A percentile compares a stretch with the other conserved stretches of the same genome.
phyloP scores from a whole-genome alignment of 345 rosid species.

The Populus davidiana region DNA sequence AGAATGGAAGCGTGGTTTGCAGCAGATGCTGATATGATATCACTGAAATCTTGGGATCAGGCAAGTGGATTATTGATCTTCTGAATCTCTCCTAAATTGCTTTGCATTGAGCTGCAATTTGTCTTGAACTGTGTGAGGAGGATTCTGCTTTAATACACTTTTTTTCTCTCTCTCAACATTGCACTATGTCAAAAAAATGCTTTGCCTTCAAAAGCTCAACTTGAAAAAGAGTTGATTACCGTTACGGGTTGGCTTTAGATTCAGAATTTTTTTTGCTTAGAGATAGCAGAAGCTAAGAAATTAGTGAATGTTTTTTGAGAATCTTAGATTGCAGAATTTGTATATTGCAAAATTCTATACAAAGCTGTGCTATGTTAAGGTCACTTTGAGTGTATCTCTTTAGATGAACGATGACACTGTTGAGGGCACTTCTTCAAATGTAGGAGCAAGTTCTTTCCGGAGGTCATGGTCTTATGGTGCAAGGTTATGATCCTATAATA shows the following conservation, averaged over 20 bases:
- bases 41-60: conserved; percentile 90
- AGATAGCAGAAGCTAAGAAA: background rate
- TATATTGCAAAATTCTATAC: background rate
- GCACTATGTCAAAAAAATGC: background rate
- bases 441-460: conserved; percentile 89
- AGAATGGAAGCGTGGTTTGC: conserved; percentile 99
- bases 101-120: background rate
- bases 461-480: conserved; percentile 93
- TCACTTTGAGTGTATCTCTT: background rate
- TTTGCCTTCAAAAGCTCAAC: background rate
- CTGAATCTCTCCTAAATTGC: background rate
- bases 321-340: background rate
- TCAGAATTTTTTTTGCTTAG: background rate
- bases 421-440: conserved; percentile 16
- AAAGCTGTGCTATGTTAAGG: background rate
- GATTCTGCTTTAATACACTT: background rate
- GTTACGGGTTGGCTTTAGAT: background rate
- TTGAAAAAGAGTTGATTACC: too few species aligned
- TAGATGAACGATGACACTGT: conserved; percentile 10
- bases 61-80: conserved; percentile 32
- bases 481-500: conserved; percentile 81
- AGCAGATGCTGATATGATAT: conserved; percentile 81
- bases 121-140: background rate
- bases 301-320: background rate
- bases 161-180: background rate